Evolutionary conservation across 306 rosid genomes (phyloP).

Genomic region (Sicyos baderoa): DNA sequence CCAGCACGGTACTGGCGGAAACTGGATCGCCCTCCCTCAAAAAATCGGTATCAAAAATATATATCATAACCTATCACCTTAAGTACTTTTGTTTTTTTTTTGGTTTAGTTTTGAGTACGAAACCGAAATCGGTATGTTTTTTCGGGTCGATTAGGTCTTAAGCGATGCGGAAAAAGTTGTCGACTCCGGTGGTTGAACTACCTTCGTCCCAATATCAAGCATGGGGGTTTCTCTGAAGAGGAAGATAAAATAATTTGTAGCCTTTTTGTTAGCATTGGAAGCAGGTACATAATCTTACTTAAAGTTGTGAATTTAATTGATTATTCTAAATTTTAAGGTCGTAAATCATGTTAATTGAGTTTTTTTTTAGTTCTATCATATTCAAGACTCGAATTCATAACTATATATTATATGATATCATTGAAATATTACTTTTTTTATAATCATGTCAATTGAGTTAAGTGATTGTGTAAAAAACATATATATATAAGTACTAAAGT

Average conservation of each 20-base stretch:
- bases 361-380: too few relatives aligned
- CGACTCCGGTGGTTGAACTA: slow-evolving; percentile 86
- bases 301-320: neutral
- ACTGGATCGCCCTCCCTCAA: slow-evolving; percentile 88
- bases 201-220: slow-evolving; percentile 83
- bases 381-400: too few relatives aligned
- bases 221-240: slow-evolving; percentile 81
- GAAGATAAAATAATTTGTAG: slow-evolving; percentile 83
- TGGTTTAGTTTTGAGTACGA: neutral
- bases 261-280: slow-evolving; percentile 75
- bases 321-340: too few relatives aligned
- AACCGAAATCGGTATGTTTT: neutral
- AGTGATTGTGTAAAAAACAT: too few relatives aligned
- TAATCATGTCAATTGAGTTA: too few relatives aligned
- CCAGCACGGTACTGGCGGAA: slow-evolving; percentile 72
- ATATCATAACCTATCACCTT: neutral
- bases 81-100: neutral
- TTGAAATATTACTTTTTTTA: too few relatives aligned
- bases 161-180: slow-evolving; percentile 89
- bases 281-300: slow-evolving; percentile 43
- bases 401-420: too few relatives aligned
- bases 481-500: neutral
- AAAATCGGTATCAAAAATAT: slow-evolving; percentile 45
- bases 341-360: too few relatives aligned
- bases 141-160: slow-evolving; percentile 44